Evolutionary conservation across 495 filamentous ascomycete genomes (phyloP), one percentile per base, ranked within the genome.

Genomic region (Hyaloscypha hepaticicola): DNA sequence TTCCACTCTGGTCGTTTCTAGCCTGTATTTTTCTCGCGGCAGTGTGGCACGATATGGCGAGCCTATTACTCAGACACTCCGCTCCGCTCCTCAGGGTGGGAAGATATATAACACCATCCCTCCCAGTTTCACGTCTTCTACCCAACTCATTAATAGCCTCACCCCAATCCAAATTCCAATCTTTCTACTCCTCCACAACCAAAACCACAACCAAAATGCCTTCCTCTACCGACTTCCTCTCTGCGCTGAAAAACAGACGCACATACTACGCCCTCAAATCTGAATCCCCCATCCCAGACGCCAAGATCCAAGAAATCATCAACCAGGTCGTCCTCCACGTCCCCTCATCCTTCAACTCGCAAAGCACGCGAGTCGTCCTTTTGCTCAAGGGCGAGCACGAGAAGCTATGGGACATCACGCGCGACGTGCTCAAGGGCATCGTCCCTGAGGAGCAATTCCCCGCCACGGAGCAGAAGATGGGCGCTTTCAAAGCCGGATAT

Each of bases 271-370:
- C 72, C 25, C 79, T 90, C 50, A 81, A 77, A 77, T 85, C 85
- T 72, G 75, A 80, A 26, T 73, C 83, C 6, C 71, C 82, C 63
- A 76, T 88, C 73, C 64, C 79, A 62, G 77, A 81, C 65, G 73
- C 75, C 21, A 77, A 77, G 68, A 78, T 90, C 76, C 72, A 80
- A 66, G 78, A 85, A 66, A 80, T 89, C 71, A 77, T 85, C 69
- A 77, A 78, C 67, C 72, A 83, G 52, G 73, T 76, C 49, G 66
- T 88, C 60, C 76, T 79, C 56, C 79, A 88, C 72, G 74, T 81
- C 33, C 87, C 87, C 21, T 79, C 74, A 41, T 81, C 79, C 70
- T 90, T 88, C 85, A 90, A 90, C 82, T 83, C 81, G 51, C 87
- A 90, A 77, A 79, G 77, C 70, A 81, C 85, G 70, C 85, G 87